These are phyloP conservation scores for Trametes sanguinea DNA, from an alignment of 768 basidiomycete genomes.

Conservation along the genomic window DNA sequence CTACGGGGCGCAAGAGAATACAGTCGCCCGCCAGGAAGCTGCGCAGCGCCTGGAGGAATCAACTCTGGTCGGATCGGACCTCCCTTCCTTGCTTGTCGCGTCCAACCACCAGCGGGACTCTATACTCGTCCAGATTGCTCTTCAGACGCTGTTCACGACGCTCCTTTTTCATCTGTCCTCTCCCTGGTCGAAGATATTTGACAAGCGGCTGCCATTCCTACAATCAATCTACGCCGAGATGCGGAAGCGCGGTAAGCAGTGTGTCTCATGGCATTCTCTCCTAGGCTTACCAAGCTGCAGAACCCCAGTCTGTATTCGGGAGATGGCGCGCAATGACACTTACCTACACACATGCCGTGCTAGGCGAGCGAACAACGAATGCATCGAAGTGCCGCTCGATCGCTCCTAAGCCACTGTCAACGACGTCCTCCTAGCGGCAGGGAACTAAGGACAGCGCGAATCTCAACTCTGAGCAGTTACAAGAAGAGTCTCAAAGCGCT, in stretches of 20 bases:
- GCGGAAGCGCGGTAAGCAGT: conserved; percentile 6
- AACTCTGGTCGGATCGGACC: background rate
- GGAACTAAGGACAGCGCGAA: background rate
- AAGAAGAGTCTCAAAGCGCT: background rate
- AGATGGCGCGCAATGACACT: conserved; percentile 18
- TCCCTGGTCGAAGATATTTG: background rate
- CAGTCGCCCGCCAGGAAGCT: background rate
- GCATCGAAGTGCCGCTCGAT: background rate
- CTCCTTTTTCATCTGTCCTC: conserved; percentile 7
- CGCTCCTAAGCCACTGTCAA: background rate
- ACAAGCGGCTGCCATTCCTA: background rate
- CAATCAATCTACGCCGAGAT: conserved; percentile 10
- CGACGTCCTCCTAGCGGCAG: conserved; percentile 8
- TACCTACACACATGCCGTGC: background rate
- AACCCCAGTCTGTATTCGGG: conserved; percentile 18
- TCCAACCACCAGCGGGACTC: conserved; percentile 4
- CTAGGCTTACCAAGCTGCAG: background rate
- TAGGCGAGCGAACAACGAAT: background rate
- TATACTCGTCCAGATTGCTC: conserved; percentile 17
- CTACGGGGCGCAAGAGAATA: background rate
- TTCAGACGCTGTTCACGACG: conserved; percentile 12
- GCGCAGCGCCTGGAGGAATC: background rate
- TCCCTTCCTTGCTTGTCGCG: background rate
- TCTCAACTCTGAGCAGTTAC: background rate
- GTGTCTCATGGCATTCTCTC: background rate